phyloP scores from a whole-genome alignment of 2,329 filamentous ascomycete genomes.

The Trichoderma endophyticum region DNA sequence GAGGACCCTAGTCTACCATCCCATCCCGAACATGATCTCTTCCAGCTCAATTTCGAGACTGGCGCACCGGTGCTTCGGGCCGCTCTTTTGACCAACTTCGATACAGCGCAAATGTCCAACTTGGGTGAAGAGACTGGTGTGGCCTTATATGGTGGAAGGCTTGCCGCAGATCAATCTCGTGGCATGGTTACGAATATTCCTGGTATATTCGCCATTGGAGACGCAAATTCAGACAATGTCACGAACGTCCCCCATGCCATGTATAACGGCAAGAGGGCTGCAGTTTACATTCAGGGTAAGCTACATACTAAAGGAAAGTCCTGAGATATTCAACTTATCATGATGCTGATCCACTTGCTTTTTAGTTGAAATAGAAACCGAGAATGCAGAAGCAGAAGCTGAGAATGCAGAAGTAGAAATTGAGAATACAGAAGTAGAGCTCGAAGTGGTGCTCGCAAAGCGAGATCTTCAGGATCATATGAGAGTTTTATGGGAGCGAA shows the following conservation, averaged over 20 bases:
- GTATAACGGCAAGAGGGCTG: slow-evolving; percentile 56
- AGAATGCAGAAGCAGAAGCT: slow-evolving; percentile 29
- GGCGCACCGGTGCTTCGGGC: slow-evolving; percentile 44
- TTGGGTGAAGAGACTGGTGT: slow-evolving; percentile 49
- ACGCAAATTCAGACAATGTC: slow-evolving; percentile 57
- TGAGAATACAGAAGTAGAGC: slow-evolving; percentile 35
- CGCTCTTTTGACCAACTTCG: slow-evolving; percentile 52
- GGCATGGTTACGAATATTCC: slow-evolving; percentile 50
- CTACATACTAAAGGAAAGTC: background rate
- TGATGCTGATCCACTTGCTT: background rate
- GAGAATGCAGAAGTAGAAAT: slow-evolving; percentile 38
- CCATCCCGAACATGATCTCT: slow-evolving; percentile 51
- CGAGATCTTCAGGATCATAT: slow-evolving; percentile 30
- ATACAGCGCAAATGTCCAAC: slow-evolving; percentile 44
- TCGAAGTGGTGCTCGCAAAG: slow-evolving; percentile 30
- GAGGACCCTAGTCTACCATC: slow-evolving; percentile 42
- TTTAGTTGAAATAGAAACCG: slow-evolving; percentile 41
- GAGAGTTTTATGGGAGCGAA: slow-evolving; percentile 43
- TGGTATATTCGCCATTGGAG: slow-evolving; percentile 57
- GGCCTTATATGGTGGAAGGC: slow-evolving; percentile 40
- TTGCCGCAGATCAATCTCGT: slow-evolving; percentile 40
- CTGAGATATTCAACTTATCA: background rate
- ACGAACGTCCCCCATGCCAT: slow-evolving; percentile 62
- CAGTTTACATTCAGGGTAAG: slow-evolving; percentile 56
- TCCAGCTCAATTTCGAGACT: slow-evolving; percentile 51